phyloP scores from a whole-genome alignment of 495 filamentous ascomycete genomes.

The Penicillium lagena region DNA sequence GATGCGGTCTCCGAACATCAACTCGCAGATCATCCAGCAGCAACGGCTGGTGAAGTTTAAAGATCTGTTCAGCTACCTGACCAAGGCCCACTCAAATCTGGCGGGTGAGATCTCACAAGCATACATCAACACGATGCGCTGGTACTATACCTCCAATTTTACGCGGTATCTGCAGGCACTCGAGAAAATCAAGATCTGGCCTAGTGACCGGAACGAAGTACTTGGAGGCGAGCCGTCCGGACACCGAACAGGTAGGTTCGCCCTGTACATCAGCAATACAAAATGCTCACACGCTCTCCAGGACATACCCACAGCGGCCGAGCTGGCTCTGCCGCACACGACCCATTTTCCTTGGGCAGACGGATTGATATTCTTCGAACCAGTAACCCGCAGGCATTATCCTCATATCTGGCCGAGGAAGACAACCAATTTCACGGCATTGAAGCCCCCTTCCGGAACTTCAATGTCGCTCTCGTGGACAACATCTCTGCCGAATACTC shows the following conservation, averaged over 20 bases:
- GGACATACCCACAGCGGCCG: constrained; percentile 28
- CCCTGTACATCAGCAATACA: background rate
- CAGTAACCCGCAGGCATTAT: constrained; percentile 62
- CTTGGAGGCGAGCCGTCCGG: constrained; percentile 70
- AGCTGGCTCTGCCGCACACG: constrained; percentile 61
- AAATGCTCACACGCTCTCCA: background rate
- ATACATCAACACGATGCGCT: constrained; percentile 97
- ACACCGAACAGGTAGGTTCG: constrained; percentile 44
- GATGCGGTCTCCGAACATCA: constrained; percentile 86
- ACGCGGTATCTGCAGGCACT: constrained; percentile 78
- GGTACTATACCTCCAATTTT: constrained; percentile 94
- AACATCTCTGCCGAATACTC: constrained; percentile 94
- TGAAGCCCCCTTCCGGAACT: constrained; percentile 84
- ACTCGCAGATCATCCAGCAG: constrained; percentile 93
- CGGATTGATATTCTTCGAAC: constrained; percentile 73
- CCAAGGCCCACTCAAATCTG: constrained; percentile 67
- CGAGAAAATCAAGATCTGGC: constrained; percentile 75
- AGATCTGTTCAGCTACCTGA: constrained; percentile 79
- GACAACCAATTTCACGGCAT: constrained; percentile 78
- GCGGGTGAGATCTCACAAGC: constrained; percentile 86
- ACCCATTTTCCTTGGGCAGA: constrained; percentile 81
- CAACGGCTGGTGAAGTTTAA: constrained; percentile 81
- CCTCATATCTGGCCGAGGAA: constrained; percentile 82
- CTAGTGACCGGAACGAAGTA: constrained; percentile 76
- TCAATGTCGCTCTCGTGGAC: constrained; percentile 89